Conservation (phyloP, 768 basidiomycete species). For the Astraeus odoratus region DNA sequence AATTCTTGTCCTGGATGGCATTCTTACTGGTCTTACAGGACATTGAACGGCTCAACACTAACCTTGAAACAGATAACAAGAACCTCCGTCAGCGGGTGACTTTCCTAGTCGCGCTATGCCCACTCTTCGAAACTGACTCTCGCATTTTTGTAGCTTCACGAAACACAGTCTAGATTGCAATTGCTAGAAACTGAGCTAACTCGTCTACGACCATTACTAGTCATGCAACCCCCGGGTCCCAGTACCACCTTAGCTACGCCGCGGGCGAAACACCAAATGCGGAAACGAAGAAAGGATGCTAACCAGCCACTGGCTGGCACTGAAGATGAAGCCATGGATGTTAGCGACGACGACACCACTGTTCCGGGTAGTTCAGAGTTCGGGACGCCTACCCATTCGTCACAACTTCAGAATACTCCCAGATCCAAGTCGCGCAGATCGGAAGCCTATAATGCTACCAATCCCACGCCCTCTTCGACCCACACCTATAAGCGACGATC, state of each 20-base stretch:
- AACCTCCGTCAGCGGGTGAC: slow-evolving; percentile 54
- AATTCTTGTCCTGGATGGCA: not conserved
- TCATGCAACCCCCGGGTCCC: slow-evolving; percentile 50
- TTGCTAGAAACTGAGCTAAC: slow-evolving; percentile 57
- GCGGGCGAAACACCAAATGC: slow-evolving; percentile 17
- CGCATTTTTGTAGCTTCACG: slow-evolving; percentile 41
- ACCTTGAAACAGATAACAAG: slow-evolving; percentile 55
- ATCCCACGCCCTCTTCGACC: slow-evolving; percentile 7
- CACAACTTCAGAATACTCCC: slow-evolving; percentile 16
- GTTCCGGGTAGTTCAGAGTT: slow-evolving; percentile 8
- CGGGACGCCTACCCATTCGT: slow-evolving; percentile 12
- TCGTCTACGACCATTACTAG: slow-evolving; percentile 59
- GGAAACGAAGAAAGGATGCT: slow-evolving; percentile 23
- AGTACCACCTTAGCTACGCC: slow-evolving; percentile 13
- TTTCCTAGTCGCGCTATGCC: not conserved
- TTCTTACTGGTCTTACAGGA: slow-evolving; percentile 37
- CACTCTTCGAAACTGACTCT: slow-evolving; percentile 4
- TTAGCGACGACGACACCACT: slow-evolving; percentile 21
- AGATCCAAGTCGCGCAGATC: slow-evolving; percentile 16
- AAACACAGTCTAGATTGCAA: slow-evolving; percentile 47
- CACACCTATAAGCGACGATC: slow-evolving; percentile 20
- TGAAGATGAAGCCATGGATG: slow-evolving; percentile 22
- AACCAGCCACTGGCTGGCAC: not conserved
- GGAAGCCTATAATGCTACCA: slow-evolving; percentile 9
- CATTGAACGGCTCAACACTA: slow-evolving; percentile 41